Conservation (phyloP, 1,284 basidiomycete genomes). For the Fomitopsis pinicola region DNA sequence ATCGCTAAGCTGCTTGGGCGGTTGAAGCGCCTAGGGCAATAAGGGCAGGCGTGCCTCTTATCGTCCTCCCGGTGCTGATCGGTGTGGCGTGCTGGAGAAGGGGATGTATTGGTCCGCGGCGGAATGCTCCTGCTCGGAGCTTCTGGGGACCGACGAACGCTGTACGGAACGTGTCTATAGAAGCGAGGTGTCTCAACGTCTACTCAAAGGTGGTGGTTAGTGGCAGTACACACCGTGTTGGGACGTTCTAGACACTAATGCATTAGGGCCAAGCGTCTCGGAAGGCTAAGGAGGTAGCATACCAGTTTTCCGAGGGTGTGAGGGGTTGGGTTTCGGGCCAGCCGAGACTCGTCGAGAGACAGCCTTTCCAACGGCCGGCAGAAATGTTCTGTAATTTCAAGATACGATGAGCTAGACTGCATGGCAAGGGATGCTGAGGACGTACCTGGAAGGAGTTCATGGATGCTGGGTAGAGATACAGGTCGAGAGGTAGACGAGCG, state of each 20-base stretch:
- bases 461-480: constrained; percentile 2
- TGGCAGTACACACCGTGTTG: background rate
- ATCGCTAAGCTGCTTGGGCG: constrained; percentile 73
- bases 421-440: background rate
- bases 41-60: constrained; percentile 60
- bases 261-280: background rate
- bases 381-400: background rate
- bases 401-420: background rate
- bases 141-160: background rate
- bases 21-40: constrained; percentile 70
- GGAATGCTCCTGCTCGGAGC: background rate
- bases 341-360: background rate
- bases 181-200: background rate
- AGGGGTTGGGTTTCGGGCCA: background rate
- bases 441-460: constrained; percentile 9
- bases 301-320: background rate
- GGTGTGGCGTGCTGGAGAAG: background rate
- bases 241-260: background rate
- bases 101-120: background rate
- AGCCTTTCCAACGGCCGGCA: background rate
- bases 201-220: background rate
- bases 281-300: background rate
- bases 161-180: background rate
- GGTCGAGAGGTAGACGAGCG: background rate
- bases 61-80: constrained; percentile 19